Base-by-base conservation (phyloP, 2,329 filamentous ascomycete species). In the Chaetomiaceae sp. region DNA sequence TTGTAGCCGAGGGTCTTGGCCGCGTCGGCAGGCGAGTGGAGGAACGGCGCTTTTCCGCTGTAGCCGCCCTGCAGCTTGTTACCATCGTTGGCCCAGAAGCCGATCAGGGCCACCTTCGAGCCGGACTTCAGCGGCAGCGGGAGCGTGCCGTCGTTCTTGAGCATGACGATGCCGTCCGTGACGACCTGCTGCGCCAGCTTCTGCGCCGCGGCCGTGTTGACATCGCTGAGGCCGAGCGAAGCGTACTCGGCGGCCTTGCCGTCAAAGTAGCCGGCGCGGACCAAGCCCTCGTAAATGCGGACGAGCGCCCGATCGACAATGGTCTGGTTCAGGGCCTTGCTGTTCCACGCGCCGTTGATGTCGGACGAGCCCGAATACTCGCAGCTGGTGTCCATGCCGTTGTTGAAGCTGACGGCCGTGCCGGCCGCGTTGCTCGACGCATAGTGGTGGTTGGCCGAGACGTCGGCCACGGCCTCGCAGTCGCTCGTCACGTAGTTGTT, bases 141-240 rank as follows among this genome's bases (percentile, higher is more conserved):
- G 1, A 76, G 62, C 0, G 66, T 64, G 5, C 65, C 67, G 44
- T 75, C 62, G 50, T 80, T 80, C 62, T 80, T 80, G 14, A 80
- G 57, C 0, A 77, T 62, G 3, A 72, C 68, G 0, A 66, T 54
- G 12, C 70, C 70, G 8, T 73, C 67, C 6, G 68, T 58, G 0
- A 70, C 73, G 0, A 79, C 76, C 38, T 73, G 69, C 27, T 76
- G 68, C 0, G 80, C 77, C 14, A 84, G 69, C 7, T 70, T 66
- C 59, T 76, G 73, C 0, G 76, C 69, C 22, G 73, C 63, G 1
- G 73, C 68, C 0, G 73, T 74, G 34, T 74, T 70, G 27, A 84
- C 78, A 45, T 80, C 70, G 0, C 65, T 62, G 69, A 74, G 83
- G 3, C 60, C 63, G 0, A 84, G 60, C 30, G 70, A 65, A 8